Evolutionary conservation across 441 rosid genomes (phyloP).

Genomic region (Bocquillonia castaneifolia): DNA sequence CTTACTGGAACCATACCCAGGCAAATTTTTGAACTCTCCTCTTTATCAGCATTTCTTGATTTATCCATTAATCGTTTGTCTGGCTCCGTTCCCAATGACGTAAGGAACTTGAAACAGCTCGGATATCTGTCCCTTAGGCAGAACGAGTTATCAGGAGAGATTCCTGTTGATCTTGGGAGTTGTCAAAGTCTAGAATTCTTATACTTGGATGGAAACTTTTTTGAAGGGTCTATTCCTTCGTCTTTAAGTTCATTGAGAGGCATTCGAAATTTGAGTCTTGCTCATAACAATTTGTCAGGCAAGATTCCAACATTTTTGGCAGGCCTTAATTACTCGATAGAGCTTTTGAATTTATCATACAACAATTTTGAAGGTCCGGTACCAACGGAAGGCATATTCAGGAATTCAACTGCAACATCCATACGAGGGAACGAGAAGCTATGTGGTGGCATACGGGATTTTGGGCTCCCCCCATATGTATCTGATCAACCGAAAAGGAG

Average conservation of each 20-base stretch:
- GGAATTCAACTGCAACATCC: background rate
- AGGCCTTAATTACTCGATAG: background rate
- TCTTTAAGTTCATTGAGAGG: background rate
- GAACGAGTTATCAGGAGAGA: background rate
- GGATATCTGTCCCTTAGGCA: background rate
- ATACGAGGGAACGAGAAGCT: background rate
- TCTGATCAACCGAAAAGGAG: background rate
- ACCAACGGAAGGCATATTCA: background rate
- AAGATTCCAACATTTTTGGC: background rate
- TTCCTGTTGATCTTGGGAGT: background rate
- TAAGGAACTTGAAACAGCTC: background rate
- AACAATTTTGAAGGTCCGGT: background rate
- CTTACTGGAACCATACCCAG: background rate
- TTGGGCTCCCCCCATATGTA: background rate
- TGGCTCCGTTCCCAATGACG: background rate
- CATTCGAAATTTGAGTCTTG: background rate
- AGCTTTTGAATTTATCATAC: background rate
- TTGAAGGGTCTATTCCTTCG: background rate
- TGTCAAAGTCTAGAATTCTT: background rate
- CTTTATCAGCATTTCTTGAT: background rate
- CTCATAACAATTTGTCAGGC: conserved; percentile 4
- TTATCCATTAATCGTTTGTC: background rate
- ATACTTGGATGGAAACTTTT: background rate
- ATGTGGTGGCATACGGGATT: conserved; percentile 1
- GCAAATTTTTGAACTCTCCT: background rate